A percentile compares a stretch with the other conserved stretches of the same genome.
phyloP scores from a whole-genome alignment of 2,329 filamentous ascomycete species.

The Dactylellina parvicollis region DNA sequence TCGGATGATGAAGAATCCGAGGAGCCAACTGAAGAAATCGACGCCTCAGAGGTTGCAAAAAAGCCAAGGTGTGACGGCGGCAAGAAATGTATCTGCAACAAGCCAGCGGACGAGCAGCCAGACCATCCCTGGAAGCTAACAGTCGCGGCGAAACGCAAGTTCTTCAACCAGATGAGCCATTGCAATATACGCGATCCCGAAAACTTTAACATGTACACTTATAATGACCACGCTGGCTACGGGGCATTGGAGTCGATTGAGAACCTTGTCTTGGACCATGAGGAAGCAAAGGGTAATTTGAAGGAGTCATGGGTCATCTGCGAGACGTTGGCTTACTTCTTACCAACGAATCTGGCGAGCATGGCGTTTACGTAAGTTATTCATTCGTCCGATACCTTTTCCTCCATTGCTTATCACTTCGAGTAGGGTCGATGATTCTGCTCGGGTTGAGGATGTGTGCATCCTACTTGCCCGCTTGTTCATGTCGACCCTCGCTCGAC shows the following conservation, averaged over 20 bases:
- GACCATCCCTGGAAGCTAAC: constrained; percentile 60
- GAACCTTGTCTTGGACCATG: constrained; percentile 63
- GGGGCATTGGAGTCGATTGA: constrained; percentile 63
- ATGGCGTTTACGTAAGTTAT: constrained; percentile 55
- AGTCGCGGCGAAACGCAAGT: constrained; percentile 59
- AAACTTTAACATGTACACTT: constrained; percentile 63
- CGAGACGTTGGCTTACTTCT: constrained; percentile 60
- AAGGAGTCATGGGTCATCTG: constrained; percentile 63
- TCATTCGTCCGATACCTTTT: background rate
- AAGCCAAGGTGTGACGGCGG: constrained; percentile 56
- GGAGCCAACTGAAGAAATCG: too few species aligned
- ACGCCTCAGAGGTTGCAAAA: constrained; percentile 30
- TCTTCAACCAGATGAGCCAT: constrained; percentile 55
- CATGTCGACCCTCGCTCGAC: constrained; percentile 61
- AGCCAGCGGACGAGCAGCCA: constrained; percentile 59
- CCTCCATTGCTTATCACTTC: constrained; percentile 6
- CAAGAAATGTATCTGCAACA: constrained; percentile 60
- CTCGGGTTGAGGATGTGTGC: constrained; percentile 52
- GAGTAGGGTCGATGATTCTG: constrained; percentile 59
- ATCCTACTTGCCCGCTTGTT: constrained; percentile 60
- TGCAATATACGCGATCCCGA: constrained; percentile 60
- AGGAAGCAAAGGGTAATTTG: constrained; percentile 60
- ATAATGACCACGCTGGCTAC: constrained; percentile 63
- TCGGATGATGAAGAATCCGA: constrained; percentile 48
- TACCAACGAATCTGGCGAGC: constrained; percentile 53